Conservation (phyloP, 257 asterid genomes). For the Solanum bulbocastanum region DNA sequence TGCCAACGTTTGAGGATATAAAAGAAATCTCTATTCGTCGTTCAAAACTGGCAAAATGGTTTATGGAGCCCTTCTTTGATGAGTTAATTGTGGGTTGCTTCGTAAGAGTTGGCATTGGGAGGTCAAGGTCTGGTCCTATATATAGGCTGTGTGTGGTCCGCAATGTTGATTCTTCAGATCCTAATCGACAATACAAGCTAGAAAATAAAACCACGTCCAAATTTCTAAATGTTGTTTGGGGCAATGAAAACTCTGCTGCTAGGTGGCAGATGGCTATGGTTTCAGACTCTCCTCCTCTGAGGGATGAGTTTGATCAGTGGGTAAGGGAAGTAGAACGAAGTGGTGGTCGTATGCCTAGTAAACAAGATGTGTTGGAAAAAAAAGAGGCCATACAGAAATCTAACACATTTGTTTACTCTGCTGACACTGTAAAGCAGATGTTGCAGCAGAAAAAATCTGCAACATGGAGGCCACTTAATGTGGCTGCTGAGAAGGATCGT, state of each 20-base stretch:
- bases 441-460: constrained; percentile 95
- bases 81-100: constrained; percentile 93
- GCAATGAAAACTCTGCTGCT: constrained; percentile 85
- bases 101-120: constrained; percentile 92
- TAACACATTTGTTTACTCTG: constrained; percentile 72
- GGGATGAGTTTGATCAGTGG: constrained; percentile 92
- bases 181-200: constrained; percentile 70
- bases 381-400: constrained; percentile 66
- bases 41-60: constrained; percentile 90
- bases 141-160: constrained; percentile 84
- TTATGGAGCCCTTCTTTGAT: constrained; percentile 97
- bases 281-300: constrained; percentile 71
- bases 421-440: constrained; percentile 96
- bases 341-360: constrained; percentile 78
- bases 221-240: constrained; percentile 88
- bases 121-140: constrained; percentile 66
- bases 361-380: constrained; percentile 76
- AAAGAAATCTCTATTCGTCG: constrained; percentile 80
- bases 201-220: constrained; percentile 85
- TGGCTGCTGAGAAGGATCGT: constrained; percentile 96
- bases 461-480: constrained; percentile 75
- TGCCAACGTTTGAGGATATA: constrained; percentile 74
- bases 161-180: constrained; percentile 72
- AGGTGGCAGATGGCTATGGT: constrained; percentile 99
- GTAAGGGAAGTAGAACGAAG: constrained; percentile 78